phyloP scores from a whole-genome alignment of 345 rosid genomes.

The Boechera stricta region DNA sequence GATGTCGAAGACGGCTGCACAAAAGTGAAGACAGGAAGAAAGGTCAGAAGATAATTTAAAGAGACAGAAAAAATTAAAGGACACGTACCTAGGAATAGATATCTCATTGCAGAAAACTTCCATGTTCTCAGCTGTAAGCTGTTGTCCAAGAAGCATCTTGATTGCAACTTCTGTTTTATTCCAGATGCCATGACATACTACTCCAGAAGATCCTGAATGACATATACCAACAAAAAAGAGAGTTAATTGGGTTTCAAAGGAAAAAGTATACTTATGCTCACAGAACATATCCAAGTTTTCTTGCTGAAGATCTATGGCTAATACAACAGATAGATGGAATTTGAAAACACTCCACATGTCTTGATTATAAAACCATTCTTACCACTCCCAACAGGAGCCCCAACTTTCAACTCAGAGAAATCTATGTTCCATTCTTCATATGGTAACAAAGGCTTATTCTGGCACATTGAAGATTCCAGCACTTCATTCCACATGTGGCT shows the following conservation, averaged over 20 bases:
- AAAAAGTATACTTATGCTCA: not conserved
- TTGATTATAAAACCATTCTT: slow-evolving; percentile 31
- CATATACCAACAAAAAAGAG: slow-evolving; percentile 5
- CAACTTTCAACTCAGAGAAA: slow-evolving; percentile 72
- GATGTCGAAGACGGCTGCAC: slow-evolving; percentile 86
- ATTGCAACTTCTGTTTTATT: slow-evolving; percentile 88
- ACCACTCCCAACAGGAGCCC: slow-evolving; percentile 84
- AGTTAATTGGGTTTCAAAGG: not conserved
- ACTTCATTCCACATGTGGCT: slow-evolving; percentile 70
- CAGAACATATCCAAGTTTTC: not conserved
- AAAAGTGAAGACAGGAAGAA: slow-evolving; percentile 37
- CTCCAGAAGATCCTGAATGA: slow-evolving; percentile 67
- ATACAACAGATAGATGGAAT: not conserved
- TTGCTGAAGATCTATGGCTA: not conserved
- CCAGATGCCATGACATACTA: slow-evolving; percentile 86
- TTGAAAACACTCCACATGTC: not conserved
- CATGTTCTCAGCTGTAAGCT: slow-evolving; percentile 74
- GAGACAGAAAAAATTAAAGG: not conserved
- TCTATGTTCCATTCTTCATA: slow-evolving; percentile 79
- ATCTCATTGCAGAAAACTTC: slow-evolving; percentile 89
- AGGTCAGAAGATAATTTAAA: slow-evolving; percentile 45
- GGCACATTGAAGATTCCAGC: slow-evolving; percentile 70
- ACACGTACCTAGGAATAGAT: slow-evolving; percentile 70
- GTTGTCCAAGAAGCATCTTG: slow-evolving; percentile 80
- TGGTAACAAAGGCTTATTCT: slow-evolving; percentile 66